Evolutionary conservation across 768 basidiomycete species (phyloP), one percentile per base, ranked within the genome.

Genomic region (Psilocybe sp.): DNA sequence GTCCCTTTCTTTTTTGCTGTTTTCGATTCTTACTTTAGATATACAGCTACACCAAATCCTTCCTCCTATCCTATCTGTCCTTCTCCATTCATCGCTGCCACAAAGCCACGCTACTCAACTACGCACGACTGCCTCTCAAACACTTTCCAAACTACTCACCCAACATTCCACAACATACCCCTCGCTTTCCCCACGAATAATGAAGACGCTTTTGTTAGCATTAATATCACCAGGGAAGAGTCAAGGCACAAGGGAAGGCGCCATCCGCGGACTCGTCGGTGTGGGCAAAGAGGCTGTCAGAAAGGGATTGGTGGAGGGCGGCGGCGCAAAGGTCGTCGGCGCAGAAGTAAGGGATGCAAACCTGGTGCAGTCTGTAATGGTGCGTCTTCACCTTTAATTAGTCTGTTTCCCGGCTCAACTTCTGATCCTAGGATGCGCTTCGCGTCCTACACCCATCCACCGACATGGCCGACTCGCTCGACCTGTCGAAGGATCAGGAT

Each of bases 41-140:
- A 11, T 33, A 33, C 56, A 98, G 94, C 78, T 98, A 4, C 97
- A 98, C 61, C 96, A 98, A 86, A 78, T 98, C 13, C 80, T 98
- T 0, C 95, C 95, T 1, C 87, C 95, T 0, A 81, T 98, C 46
- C 81, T 99, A 31, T 97, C 96, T 5, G 87, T 87, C 49, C 81
- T 99, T 41, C 77, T 99, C 7, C 91, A 96, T 54, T 88, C 92
- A 1, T 79, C 87, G 14, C 81, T 98, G 3, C 92, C 92, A 0
- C 76, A 79, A 34, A 73, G 80, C 6, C 79, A 89, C 49, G 78
- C 87, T 14, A 84, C 78, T 2, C 81, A 84, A 37, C 76, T 97
- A 32, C 88, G 96, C 34, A 87, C 82, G 3, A 77, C 82, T 4
- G 90, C 96, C 3, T 81, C 93, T 1, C 86, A 93, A 54, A 91